Evolutionary conservation across 768 basidiomycete species (phyloP), one percentile per base, ranked within the genome.

Genomic region (Auricularia auricula-judae): DNA sequence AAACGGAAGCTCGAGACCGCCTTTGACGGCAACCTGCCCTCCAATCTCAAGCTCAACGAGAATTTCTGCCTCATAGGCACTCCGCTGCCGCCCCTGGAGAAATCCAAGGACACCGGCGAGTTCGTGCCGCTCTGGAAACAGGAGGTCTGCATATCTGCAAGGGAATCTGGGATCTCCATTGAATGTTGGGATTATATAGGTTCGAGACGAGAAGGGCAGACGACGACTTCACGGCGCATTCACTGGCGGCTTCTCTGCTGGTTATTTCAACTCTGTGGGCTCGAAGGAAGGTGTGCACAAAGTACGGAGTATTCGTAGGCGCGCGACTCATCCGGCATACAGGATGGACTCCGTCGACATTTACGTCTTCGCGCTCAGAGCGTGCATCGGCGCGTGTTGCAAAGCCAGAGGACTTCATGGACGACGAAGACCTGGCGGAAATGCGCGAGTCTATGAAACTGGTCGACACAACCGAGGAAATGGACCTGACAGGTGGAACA

Each of bases 91-190:
- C 87, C 95, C 2, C 82, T 99, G n/a, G 91, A 95, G 70, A 96
- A 95, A 74, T 86, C 87, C 35, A 93, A 86, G 72, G 97, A 98
- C 72, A 86, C 83, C 4, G 88, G 89, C 67, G 97, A 98, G 73
- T 98, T 95, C 73, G 93, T 98, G 34, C 96, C 97, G 0, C 75
- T 97, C 63, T 98, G 97, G 96, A 93, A 98, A 73, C 97, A 98
- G 80, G 95, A 98, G 69, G 93, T 92, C 70, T 29, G 29, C 29
- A 2, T 29, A 2, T 29, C 29, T 3, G 29, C 29, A 29, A 29
- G 29, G 29, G 29, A 29, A 29, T 29, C 29, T 29, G 29, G 29
- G 29, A 29, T 29, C 2, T 29, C 2, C 29, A 29, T 29, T 29
- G 29, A 29, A 29, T 29, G 29, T 29, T 29, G 2, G 29, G 7